phyloP scores from a whole-genome alignment of 1,139 yeast genomes.

The Zygosaccharomyces pseudobailii region DNA sequence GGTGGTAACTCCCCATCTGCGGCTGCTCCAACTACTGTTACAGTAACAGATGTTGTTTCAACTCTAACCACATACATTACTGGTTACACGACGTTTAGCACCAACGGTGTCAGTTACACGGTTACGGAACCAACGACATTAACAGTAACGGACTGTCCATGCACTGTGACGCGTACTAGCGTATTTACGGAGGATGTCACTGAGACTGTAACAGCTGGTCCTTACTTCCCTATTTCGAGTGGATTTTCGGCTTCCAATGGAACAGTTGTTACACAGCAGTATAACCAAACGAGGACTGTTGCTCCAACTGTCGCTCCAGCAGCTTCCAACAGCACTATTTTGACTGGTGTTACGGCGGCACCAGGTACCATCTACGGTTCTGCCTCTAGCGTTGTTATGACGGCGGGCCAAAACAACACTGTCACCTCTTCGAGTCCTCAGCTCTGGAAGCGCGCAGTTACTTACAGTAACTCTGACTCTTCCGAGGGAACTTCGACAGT shows the following conservation, averaged over 20 bases:
- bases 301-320: neutral
- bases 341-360: neutral
- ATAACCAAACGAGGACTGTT: neutral
- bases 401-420: neutral
- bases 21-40: slow-evolving; percentile 6
- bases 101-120: slow-evolving; percentile 17
- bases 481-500: neutral
- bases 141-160: slow-evolving; percentile 4
- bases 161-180: slow-evolving; percentile 1
- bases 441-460: neutral
- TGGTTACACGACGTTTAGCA: slow-evolving; percentile 5
- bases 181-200: neutral
- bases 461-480: neutral
- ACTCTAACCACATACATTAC: slow-evolving; percentile 5
- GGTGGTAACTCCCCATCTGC: neutral
- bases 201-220: neutral
- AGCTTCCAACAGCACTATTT: neutral
- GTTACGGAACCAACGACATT: slow-evolving; percentile 15
- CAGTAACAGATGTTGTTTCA: slow-evolving; percentile 10
- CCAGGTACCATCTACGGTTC: neutral
- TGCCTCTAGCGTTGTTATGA: neutral
- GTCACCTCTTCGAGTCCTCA: neutral
- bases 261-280: neutral
- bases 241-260: neutral
- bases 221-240: neutral